These are phyloP conservation scores for Penicillium angulare DNA, from an alignment of 495 filamentous ascomycete species.

Conservation along the genomic window DNA sequence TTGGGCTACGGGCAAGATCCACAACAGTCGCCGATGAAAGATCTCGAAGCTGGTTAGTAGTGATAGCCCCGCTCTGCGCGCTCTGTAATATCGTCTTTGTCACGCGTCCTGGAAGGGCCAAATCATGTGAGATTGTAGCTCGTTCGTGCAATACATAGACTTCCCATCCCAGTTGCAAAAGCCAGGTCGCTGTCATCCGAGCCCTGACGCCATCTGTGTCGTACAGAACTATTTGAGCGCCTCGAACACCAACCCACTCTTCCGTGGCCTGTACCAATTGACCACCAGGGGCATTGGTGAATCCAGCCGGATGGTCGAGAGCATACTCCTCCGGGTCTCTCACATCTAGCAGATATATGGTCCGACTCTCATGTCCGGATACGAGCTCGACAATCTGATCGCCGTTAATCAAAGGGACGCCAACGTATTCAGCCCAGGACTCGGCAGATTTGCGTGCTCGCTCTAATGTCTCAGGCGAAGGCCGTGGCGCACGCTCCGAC, in stretches of 20 bases:
- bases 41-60: slow-evolving; percentile 1
- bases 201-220: slow-evolving; percentile 25
- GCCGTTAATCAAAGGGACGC: slow-evolving; percentile 5
- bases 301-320: slow-evolving; percentile 14
- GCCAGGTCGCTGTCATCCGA: slow-evolving; percentile 26
- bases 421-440: slow-evolving; percentile 17
- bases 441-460: slow-evolving; percentile 16
- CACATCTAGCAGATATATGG: slow-evolving; percentile 24
- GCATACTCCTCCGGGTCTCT: slow-evolving; percentile 25
- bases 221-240: slow-evolving; percentile 24
- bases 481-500: slow-evolving; percentile 10
- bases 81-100: background rate
- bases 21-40: slow-evolving; percentile 13
- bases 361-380: slow-evolving; percentile 9
- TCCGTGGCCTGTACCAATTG: slow-evolving; percentile 30
- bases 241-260: slow-evolving; percentile 27
- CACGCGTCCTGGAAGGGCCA: background rate
- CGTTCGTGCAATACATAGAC: slow-evolving; percentile 17
- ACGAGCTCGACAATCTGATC: slow-evolving; percentile 6
- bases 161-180: slow-evolving; percentile 28
- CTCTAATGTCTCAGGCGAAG: slow-evolving; percentile 11
- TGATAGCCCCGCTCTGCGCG: slow-evolving; percentile 10
- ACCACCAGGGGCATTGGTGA: slow-evolving; percentile 27
- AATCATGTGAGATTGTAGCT: background rate
- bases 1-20: slow-evolving; percentile 27